Evolutionary conservation across 306 rosid species (phyloP).

Genomic region (Ormosia semicastrata): DNA sequence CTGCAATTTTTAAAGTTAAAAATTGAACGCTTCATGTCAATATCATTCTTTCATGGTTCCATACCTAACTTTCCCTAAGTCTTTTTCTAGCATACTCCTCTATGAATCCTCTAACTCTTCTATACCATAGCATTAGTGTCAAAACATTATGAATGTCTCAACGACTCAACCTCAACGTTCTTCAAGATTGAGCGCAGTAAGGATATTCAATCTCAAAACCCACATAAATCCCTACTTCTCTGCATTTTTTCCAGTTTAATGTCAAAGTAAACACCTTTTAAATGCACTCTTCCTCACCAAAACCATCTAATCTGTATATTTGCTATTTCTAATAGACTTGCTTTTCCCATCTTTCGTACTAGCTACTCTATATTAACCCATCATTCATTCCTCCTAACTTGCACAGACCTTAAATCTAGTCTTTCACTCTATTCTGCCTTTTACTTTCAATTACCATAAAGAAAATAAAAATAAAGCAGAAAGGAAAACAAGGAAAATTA

Average conservation of each 20-base stretch:
- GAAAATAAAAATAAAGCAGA: neutral
- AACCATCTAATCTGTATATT: neutral
- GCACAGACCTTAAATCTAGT: neutral
- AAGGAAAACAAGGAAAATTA: neutral
- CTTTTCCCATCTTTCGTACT: neutral
- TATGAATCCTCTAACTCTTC: conserved; percentile 1
- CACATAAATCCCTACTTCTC: neutral
- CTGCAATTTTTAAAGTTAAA: too few species aligned
- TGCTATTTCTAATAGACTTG: neutral
- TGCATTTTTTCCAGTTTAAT: neutral
- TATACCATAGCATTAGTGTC: neutral
- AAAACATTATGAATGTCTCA: too few species aligned
- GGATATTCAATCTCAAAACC: neutral
- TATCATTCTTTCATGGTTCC: too few species aligned
- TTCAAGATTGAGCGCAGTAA: neutral
- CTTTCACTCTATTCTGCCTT: neutral
- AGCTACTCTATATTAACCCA: neutral
- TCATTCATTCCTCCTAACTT: neutral
- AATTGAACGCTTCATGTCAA: too few species aligned
- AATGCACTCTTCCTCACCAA: neutral
- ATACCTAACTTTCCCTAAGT: too few species aligned
- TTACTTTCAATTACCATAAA: neutral
- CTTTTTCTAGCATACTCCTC: too few species aligned
- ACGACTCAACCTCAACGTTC: too few species aligned
- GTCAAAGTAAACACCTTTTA: neutral